Evolutionary conservation across 2,329 filamentous ascomycete species (phyloP), one percentile per base, ranked within the genome.

Genomic region (Stagonosporopsis rhizophila): DNA sequence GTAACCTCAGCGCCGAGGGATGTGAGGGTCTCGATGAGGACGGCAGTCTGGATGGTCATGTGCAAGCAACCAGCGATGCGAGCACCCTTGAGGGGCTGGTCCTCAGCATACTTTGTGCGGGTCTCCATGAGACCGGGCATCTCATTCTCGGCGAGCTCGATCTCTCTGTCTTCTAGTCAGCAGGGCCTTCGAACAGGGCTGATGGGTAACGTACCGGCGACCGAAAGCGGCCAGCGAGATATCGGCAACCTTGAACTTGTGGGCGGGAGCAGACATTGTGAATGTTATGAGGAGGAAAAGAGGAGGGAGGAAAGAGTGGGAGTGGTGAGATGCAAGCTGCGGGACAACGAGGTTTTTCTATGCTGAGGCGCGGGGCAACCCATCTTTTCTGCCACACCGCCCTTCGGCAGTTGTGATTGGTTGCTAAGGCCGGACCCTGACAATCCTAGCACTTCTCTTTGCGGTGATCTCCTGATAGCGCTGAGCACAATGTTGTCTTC

Each of bases 41-140:
- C 95, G 72, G 95, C 95, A 67, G 95, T 99, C 86, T 99, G 95
- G 83, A 99, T 98, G 79, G 95, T 98, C 94, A 96, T 97, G 89
- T 97, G 93, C 79, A 98, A 85, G 83, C 95, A 98, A 77, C 95
- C 95, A 73, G 95, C 95, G 80, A 99, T 97, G 75, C 94, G 90
- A 79, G 93, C 92, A 79, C 94, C 93, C 78, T 89, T 89, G 75
- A 99, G 87, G 72, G 95, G 95, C 87, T 98, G 94, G 82, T 96
- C 94, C 61, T 80, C 80, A 71, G 90, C 91, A 80, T 98, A 99
- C 86, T 96, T 96, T 76, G 81, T 78, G 77, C 95, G 90, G 76
- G 93, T 98, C 75, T 91, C 87, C 90, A 99, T 96, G 71, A 99
- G 88, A 87, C 95, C 94, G 67, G 94, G 93, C 93, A 97, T 97